Evolutionary conservation across 371 early-diverging fungal species (phyloP).

Genomic region (Blakeslea trispora): DNA sequence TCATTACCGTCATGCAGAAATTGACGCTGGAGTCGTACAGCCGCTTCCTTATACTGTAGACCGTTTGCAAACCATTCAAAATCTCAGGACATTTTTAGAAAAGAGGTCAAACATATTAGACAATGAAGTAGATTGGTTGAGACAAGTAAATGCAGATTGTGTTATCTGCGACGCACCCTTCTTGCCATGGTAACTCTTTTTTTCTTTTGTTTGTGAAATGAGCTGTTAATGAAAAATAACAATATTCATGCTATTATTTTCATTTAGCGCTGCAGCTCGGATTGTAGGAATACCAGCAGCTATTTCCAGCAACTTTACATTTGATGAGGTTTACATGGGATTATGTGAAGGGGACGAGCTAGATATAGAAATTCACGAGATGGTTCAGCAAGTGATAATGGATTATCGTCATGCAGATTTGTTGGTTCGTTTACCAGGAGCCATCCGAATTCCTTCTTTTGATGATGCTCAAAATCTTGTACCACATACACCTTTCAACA

Average conservation of each 20-base stretch:
- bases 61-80: conserved; percentile 53
- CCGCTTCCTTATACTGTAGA: conserved; percentile 75
- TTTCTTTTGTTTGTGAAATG: neutral
- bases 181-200: conserved; percentile 57
- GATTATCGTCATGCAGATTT: conserved; percentile 65
- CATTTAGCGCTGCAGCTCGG: conserved; percentile 58
- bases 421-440: conserved; percentile 70
- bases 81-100: conserved; percentile 49
- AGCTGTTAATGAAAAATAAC: neutral
- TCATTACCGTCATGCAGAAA: conserved; percentile 59
- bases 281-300: conserved; percentile 63
- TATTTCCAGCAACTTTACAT: conserved; percentile 78
- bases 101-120: conserved; percentile 50
- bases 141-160: conserved; percentile 59
- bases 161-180: conserved; percentile 74
- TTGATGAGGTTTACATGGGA: conserved; percentile 72
- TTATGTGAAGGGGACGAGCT: conserved; percentile 59
- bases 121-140: conserved; percentile 56
- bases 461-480: conserved; percentile 44
- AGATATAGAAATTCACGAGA: conserved; percentile 50
- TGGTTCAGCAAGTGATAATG: conserved; percentile 49
- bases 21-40: conserved; percentile 74
- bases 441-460: conserved; percentile 69
- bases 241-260: conserved; percentile 1
- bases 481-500: conserved; percentile 37